Evolutionary conservation across 2,329 filamentous ascomycete species (phyloP).

Genomic region (Parastagonospora nodorum): DNA sequence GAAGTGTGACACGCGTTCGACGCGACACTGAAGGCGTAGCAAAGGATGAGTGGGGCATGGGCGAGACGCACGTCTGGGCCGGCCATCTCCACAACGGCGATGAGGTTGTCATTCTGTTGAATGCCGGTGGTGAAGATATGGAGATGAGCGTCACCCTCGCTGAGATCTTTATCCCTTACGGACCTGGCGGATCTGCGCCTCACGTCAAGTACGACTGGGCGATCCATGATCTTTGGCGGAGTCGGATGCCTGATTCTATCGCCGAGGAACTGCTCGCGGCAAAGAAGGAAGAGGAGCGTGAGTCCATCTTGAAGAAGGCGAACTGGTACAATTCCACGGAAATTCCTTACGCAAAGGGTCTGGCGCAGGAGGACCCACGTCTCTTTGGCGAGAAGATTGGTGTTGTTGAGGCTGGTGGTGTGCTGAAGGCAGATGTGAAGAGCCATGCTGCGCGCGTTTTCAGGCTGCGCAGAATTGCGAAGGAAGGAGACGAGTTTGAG

Average conservation of each 20-base stretch:
- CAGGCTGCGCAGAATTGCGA: slow-evolving; percentile 19
- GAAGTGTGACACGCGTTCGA: slow-evolving; percentile 27
- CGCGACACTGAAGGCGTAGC: slow-evolving; percentile 20
- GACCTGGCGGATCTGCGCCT: slow-evolving; percentile 28
- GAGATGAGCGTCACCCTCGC: slow-evolving; percentile 28
- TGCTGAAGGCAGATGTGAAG: slow-evolving; percentile 20
- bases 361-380: slow-evolving; percentile 20
- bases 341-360: slow-evolving; percentile 22
- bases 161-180: slow-evolving; percentile 30
- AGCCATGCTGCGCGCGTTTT: slow-evolving; percentile 28
- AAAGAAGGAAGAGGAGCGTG: slow-evolving; percentile 8
- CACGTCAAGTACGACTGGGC: slow-evolving; percentile 30
- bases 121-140: slow-evolving; percentile 21
- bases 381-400: slow-evolving; percentile 32
- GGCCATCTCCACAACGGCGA: slow-evolving; percentile 28
- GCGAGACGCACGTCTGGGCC: slow-evolving; percentile 32
- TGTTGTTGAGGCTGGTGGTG: slow-evolving; percentile 23
- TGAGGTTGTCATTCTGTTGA: slow-evolving; percentile 26
- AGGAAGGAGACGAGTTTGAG: slow-evolving; percentile 26
- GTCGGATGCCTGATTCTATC: slow-evolving; percentile 23
- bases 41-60: slow-evolving; percentile 28
- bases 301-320: slow-evolving; percentile 15
- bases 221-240: slow-evolving; percentile 29
- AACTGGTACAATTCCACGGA: slow-evolving; percentile 32
- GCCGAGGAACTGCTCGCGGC: slow-evolving; percentile 20